Evolutionary conservation across 139 green algal species (phyloP).

Genomic region (Zygnema cylindricum): DNA sequence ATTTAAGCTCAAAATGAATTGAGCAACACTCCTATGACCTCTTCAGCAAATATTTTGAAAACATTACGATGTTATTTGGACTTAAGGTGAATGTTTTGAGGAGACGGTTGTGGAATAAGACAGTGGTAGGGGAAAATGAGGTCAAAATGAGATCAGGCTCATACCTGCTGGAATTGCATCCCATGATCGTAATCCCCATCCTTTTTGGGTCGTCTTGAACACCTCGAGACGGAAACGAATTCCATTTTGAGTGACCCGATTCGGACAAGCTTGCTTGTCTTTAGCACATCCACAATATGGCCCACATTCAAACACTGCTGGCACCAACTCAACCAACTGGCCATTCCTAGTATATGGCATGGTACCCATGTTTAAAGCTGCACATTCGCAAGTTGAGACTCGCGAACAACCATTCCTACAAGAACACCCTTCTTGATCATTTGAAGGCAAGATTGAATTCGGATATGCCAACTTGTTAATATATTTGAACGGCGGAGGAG

Average conservation of each 20-base stretch:
- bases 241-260: constrained; percentile 47
- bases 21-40: too few species aligned
- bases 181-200: constrained; percentile 62
- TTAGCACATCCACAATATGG: constrained; percentile 25
- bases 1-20: too few species aligned
- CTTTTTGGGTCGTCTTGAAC: constrained; percentile 56
- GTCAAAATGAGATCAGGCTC: too few species aligned
- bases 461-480: constrained; percentile 15
- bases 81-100: too few species aligned
- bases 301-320: constrained; percentile 50
- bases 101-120: too few species aligned
- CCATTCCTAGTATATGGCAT: constrained; percentile 38
- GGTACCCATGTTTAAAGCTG: constrained; percentile 22
- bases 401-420: neutral
- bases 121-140: too few species aligned
- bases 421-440: neutral
- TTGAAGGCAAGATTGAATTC: neutral
- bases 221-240: constrained; percentile 54
- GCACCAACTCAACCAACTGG: constrained; percentile 16
- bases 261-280: constrained; percentile 22
- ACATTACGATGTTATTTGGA: too few species aligned
- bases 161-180: constrained; percentile 45
- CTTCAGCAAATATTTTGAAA: too few species aligned
- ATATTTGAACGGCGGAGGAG: constrained; percentile 47
- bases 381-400: constrained; percentile 17